Evolutionary conservation across 352 stramenopile species (phyloP).

Genomic region (Pythium dissotocum): DNA sequence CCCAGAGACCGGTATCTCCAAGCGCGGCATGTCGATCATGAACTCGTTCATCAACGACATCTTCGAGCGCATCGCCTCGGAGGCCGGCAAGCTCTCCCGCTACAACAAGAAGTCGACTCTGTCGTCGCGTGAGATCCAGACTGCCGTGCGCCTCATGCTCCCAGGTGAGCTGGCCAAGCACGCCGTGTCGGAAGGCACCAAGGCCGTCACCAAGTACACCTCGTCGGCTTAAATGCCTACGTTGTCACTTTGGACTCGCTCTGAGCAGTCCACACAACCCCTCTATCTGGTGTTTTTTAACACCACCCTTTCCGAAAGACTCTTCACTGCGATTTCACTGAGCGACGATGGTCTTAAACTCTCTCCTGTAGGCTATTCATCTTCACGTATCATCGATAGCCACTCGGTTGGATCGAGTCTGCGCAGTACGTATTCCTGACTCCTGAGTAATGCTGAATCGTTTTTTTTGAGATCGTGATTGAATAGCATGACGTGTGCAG

Average conservation of each 20-base stretch:
- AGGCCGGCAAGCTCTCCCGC: constrained; percentile 94
- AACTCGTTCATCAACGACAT: constrained; percentile 71
- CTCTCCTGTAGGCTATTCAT: too few species aligned
- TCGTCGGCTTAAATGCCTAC: constrained; percentile 68
- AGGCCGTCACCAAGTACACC: constrained; percentile 94
- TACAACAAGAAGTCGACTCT: constrained; percentile 99
- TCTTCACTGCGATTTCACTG: not conserved
- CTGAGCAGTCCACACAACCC: constrained; percentile 1
- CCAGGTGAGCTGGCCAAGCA: constrained; percentile 97
- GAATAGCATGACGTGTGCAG: too few species aligned
- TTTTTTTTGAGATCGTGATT: too few species aligned
- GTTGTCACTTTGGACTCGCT: not conserved
- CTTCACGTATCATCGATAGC: too few species aligned
- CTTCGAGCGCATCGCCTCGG: constrained; percentile 97
- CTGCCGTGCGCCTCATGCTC: constrained; percentile 88
- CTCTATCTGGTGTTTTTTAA: constrained; percentile 80
- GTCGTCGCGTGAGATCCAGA: constrained; percentile 97
- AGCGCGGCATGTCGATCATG: too few species aligned
- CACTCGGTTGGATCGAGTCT: too few species aligned
- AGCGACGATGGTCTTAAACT: too few species aligned
- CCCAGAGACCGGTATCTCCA: too few species aligned
- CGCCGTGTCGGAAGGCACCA: constrained; percentile 96
- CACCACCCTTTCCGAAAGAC: constrained; percentile 73
- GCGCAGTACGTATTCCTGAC: too few species aligned
- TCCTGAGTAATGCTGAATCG: too few species aligned